Percentiles rank a stretch among this genome's conserved stretches.
Conservation (phyloP, 2,329 filamentous ascomycete genomes). For the Macroventuria anomochaeta region DNA sequence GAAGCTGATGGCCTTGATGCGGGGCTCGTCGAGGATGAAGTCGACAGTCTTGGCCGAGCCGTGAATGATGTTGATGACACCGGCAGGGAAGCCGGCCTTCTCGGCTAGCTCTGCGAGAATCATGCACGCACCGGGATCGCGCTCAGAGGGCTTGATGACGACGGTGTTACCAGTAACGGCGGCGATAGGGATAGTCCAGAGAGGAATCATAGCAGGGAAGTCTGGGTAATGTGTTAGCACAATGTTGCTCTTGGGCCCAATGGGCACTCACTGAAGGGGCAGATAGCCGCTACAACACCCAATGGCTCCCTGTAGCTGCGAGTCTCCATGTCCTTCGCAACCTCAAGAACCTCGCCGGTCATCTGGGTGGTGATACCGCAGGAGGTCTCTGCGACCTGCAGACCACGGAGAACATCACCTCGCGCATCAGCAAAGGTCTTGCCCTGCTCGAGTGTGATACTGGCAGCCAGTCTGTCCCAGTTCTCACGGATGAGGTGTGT, state of each 20-base stretch:
- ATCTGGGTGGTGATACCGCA: constrained; percentile 81
- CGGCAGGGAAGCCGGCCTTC: constrained; percentile 81
- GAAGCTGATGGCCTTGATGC: constrained; percentile 86
- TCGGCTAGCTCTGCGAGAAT: constrained; percentile 80
- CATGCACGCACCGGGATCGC: constrained; percentile 83
- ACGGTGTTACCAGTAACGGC: constrained; percentile 84
- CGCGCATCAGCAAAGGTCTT: constrained; percentile 85
- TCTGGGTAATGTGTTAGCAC: constrained; percentile 57
- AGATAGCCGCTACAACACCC: constrained; percentile 82
- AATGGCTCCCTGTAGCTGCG: constrained; percentile 81
- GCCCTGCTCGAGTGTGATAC: constrained; percentile 86
- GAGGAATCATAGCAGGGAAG: constrained; percentile 90
- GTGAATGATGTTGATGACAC: constrained; percentile 84
- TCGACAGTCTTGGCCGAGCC: constrained; percentile 81
- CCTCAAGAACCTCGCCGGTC: constrained; percentile 83
- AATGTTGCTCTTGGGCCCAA: not conserved
- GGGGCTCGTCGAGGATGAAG: constrained; percentile 84
- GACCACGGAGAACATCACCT: constrained; percentile 80
- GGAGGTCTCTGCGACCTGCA: constrained; percentile 85
- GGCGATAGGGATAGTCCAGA: constrained; percentile 89
- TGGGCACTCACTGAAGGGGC: constrained; percentile 75
- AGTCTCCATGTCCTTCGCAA: constrained; percentile 90
- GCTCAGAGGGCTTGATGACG: constrained; percentile 85
- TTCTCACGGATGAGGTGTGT: constrained; percentile 80
- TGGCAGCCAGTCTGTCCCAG: constrained; percentile 83